These are phyloP conservation scores for Trypanosoma boissoni DNA, from an alignment of 208 protist genomes.

Conservation along the genomic window DNA sequence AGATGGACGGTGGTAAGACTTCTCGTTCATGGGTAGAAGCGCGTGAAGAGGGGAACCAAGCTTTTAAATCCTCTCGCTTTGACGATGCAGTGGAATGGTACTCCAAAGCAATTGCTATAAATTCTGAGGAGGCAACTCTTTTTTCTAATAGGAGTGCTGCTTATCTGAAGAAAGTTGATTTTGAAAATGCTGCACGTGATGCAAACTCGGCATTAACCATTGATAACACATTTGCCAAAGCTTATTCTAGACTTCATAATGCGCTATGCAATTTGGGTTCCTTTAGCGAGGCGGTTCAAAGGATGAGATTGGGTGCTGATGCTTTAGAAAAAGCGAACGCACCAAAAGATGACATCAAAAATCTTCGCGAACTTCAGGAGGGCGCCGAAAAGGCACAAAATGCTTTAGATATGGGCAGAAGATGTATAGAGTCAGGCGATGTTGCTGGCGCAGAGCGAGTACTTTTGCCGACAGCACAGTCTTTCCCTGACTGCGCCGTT, in stretches of 20 bases:
- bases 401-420: constrained; percentile 30
- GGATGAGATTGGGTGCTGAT: constrained; percentile 24
- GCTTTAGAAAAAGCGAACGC: constrained; percentile 15
- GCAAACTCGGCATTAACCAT: constrained; percentile 71
- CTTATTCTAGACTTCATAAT: constrained; percentile 84
- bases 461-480: constrained; percentile 25
- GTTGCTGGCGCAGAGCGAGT: constrained; percentile 34
- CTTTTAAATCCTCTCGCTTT: constrained; percentile 49
- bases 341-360: constrained; percentile 33
- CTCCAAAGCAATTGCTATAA: constrained; percentile 54
- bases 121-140: constrained; percentile 46
- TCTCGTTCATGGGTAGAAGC: constrained; percentile 12
- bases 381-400: constrained; percentile 44
- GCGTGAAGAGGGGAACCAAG: constrained; percentile 67
- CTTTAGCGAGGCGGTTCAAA: constrained; percentile 53
- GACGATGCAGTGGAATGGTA: constrained; percentile 59
- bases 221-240: constrained; percentile 76
- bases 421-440: constrained; percentile 36
- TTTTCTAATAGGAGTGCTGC: constrained; percentile 77
- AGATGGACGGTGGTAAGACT: neutral
- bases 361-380: constrained; percentile 41
- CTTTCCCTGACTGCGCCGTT: constrained; percentile 59
- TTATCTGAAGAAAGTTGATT: constrained; percentile 53
- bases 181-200: constrained; percentile 50
- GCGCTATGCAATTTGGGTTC: constrained; percentile 72